Evolutionary conservation across 805 yeast species (phyloP).

Genomic region (Candida methanosorbosa): DNA sequence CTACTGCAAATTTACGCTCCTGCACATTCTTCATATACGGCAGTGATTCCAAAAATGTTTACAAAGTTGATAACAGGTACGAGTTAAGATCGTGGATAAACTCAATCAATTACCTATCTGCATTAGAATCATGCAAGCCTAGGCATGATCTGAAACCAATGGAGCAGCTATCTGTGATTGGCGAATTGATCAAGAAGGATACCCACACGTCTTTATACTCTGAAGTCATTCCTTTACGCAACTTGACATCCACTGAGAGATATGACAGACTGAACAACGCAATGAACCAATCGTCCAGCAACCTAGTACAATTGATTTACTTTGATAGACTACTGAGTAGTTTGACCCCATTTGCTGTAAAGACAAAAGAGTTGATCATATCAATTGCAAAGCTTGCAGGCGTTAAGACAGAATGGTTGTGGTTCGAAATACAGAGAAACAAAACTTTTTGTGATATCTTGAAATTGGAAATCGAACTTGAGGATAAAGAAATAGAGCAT

Average conservation of each 20-base stretch:
- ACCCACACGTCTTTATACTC: no score
- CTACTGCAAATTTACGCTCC: background rate
- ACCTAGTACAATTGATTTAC: slow-evolving; percentile 21
- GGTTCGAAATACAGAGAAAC: slow-evolving; percentile 43
- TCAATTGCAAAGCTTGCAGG: slow-evolving; percentile 37
- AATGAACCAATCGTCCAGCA: no score
- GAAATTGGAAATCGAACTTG: slow-evolving; percentile 1
- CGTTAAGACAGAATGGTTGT: slow-evolving; percentile 47
- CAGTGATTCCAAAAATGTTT: slow-evolving; percentile 28
- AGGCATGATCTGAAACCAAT: no score
- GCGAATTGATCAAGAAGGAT: no score
- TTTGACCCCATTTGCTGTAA: slow-evolving; percentile 46
- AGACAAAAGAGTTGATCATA: slow-evolving; percentile 41
- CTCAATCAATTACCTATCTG: slow-evolving; percentile 42
- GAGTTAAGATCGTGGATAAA: slow-evolving; percentile 55
- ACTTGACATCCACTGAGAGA: slow-evolving; percentile 17
- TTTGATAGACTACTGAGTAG: slow-evolving; percentile 27
- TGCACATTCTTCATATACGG: slow-evolving; percentile 32
- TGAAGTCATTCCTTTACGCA: background rate
- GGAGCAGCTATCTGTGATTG: no score
- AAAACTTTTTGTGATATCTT: slow-evolving; percentile 10
- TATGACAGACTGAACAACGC: no score
- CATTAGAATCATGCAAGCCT: no score
- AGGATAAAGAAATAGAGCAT: no score
- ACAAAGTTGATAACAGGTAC: slow-evolving; percentile 31